Evolutionary conservation across 352 stramenopile genomes (phyloP).

Genomic region (Pythium grandisporangium): DNA sequence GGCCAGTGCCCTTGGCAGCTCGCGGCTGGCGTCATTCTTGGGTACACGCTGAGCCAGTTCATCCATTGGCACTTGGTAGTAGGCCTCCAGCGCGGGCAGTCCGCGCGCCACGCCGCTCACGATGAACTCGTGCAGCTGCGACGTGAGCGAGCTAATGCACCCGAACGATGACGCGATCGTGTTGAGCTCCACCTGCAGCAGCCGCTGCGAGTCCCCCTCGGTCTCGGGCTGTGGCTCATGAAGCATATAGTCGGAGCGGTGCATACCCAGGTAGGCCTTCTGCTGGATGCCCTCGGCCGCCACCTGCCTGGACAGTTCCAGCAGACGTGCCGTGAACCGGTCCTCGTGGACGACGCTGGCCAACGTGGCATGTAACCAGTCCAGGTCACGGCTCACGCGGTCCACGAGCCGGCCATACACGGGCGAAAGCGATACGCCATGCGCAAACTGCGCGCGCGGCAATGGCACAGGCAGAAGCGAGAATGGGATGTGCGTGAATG

Average conservation of each 20-base stretch:
- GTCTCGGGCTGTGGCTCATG: conserved; percentile 52
- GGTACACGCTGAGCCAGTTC: conserved; percentile 44
- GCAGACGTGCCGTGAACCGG: conserved; percentile 72
- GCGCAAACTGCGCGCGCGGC: conserved; percentile 47
- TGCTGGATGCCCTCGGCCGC: conserved; percentile 64
- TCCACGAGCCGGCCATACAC: conserved; percentile 75
- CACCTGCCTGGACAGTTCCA: conserved; percentile 70
- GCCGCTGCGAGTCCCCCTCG: conserved; percentile 38
- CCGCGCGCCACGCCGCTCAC: conserved; percentile 35
- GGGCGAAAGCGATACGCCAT: conserved; percentile 52
- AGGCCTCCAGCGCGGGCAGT: conserved; percentile 32
- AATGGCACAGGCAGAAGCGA: conserved; percentile 62
- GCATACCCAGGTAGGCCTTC: conserved; percentile 82
- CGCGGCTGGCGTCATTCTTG: conserved; percentile 52
- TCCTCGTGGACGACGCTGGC: conserved; percentile 77
- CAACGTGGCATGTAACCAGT: conserved; percentile 67
- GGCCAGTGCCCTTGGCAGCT: conserved; percentile 58
- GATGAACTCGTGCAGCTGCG: conserved; percentile 84
- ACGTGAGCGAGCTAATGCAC: conserved; percentile 90
- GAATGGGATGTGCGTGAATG: conserved; percentile 74
- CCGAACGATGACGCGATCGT: conserved; percentile 97
- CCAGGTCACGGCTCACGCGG: conserved; percentile 67
- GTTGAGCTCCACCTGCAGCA: conserved; percentile 96
- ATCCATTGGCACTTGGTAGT: conserved; percentile 30
- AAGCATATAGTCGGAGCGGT: conserved; percentile 95